A percentile compares a stretch with the other conserved stretches of the same genome.
These are phyloP conservation scores for Sporothrix brasiliensis DNA, from an alignment of 2,329 filamentous ascomycete genomes.

Conservation along the genomic window DNA sequence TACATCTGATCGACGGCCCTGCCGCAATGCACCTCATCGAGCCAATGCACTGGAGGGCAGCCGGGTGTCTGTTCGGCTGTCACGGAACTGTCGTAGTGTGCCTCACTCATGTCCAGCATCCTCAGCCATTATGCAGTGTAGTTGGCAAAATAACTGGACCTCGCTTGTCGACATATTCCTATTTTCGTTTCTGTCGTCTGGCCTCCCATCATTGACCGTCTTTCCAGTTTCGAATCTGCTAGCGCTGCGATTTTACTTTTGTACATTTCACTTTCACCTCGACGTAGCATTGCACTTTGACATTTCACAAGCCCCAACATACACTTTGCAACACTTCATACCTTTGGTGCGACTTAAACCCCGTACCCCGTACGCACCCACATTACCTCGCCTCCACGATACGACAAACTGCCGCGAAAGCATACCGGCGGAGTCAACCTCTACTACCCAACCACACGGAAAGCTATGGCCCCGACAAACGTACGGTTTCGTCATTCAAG, in stretches of 20 bases:
- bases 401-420: neutral
- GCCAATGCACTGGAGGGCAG: neutral
- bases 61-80: neutral
- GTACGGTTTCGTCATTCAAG: neutral
- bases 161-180: neutral
- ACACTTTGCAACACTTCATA: slow-evolving; percentile 3
- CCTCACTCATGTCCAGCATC: slow-evolving; percentile 6
- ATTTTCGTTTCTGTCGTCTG: neutral
- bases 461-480: neutral
- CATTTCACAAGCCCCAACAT: neutral
- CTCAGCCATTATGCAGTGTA: neutral
- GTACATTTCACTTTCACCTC: neutral
- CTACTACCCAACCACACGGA: neutral
- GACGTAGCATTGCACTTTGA: slow-evolving; percentile 5
- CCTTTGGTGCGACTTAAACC: neutral
- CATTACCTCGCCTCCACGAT: neutral
- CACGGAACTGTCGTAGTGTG: neutral
- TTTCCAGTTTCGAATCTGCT: neutral
- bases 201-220: neutral
- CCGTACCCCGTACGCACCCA: neutral
- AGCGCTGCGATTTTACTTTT: neutral
- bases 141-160: neutral
- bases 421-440: too few species aligned
- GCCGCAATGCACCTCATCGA: slow-evolving; percentile 23
- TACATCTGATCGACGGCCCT: slow-evolving; percentile 23